Evolutionary conservation across 805 yeast species (phyloP).

Genomic region (Wickerhamiella hasegawae): DNA sequence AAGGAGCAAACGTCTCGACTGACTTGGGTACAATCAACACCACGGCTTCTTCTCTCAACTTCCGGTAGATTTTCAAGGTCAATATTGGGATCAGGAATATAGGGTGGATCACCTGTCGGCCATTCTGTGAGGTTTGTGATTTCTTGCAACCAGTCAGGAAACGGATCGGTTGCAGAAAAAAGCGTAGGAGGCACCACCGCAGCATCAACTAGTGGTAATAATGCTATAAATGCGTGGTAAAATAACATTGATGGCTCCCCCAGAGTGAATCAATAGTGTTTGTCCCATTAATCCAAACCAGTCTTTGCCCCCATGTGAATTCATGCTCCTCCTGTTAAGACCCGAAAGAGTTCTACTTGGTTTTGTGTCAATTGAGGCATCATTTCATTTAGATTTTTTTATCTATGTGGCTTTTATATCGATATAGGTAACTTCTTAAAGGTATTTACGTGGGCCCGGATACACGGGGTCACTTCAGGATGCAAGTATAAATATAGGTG

Average conservation of each 20-base stretch:
- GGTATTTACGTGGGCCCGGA: too few species aligned
- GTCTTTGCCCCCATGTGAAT: neutral
- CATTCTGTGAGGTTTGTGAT: slow-evolving; percentile 60
- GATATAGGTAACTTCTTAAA: too few species aligned
- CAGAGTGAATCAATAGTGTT: too few species aligned
- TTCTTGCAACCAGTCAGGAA: slow-evolving; percentile 42
- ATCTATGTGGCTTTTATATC: too few species aligned
- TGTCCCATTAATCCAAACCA: too few species aligned
- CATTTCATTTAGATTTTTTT: too few species aligned
- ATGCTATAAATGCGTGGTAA: neutral
- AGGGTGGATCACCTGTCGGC: slow-evolving; percentile 70
- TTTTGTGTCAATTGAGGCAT: too few species aligned
- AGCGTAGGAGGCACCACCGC: neutral
- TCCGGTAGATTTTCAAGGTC: neutral
- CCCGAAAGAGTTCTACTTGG: too few species aligned
- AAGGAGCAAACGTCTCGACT: slow-evolving; percentile 55
- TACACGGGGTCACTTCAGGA: neutral
- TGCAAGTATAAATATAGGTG: neutral
- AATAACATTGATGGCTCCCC: too few species aligned
- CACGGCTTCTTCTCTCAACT: slow-evolving; percentile 17
- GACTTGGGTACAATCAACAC: slow-evolving; percentile 36
- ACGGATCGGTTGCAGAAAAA: neutral
- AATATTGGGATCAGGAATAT: slow-evolving; percentile 35
- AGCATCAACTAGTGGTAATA: neutral
- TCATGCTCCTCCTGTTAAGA: too few species aligned